Conservation (phyloP, 1,284 basidiomycete genomes). For the Cutaneotrichosporon sp. region DNA sequence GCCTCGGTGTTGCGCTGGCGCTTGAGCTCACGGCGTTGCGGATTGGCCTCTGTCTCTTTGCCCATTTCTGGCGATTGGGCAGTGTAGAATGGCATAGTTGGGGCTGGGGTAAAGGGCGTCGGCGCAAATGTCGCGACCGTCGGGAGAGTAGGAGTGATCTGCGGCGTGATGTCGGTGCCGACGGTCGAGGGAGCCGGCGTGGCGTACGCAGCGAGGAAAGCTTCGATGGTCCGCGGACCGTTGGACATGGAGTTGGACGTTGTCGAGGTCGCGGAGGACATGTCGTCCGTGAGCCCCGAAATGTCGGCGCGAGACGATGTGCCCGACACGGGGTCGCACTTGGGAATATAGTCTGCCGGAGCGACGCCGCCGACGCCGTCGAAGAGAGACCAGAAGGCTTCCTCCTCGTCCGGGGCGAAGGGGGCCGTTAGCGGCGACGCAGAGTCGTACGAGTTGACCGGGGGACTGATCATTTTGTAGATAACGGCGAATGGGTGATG, state of each 20-base stretch:
- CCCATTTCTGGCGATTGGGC: background rate
- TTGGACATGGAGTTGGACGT: slow-evolving; percentile 1
- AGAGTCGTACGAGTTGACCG: background rate
- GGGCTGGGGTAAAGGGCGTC: background rate
- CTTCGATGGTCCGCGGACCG: slow-evolving; percentile 33
- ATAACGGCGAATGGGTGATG: background rate
- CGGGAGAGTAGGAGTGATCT: slow-evolving; percentile 19
- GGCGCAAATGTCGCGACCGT: background rate
- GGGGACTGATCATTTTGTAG: background rate
- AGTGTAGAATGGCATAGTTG: background rate
- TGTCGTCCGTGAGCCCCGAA: slow-evolving; percentile 1
- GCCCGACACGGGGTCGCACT: slow-evolving; percentile 1
- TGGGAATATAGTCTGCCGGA: slow-evolving; percentile 17
- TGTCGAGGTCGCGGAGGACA: slow-evolving; percentile 3
- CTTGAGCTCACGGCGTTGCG: slow-evolving; percentile 53
- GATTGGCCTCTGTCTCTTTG: background rate
- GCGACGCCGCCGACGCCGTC: slow-evolving; percentile 41
- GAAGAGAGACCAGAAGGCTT: slow-evolving; percentile 42
- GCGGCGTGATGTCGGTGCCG: slow-evolving; percentile 3
- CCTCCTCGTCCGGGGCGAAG: slow-evolving; percentile 30
- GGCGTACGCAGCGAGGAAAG: slow-evolving; percentile 44
- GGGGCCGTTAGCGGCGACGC: background rate
- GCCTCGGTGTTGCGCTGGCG: slow-evolving; percentile 92
- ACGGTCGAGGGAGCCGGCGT: slow-evolving; percentile 11
- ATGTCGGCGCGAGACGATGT: slow-evolving; percentile 4